These are phyloP conservation scores for Stellera chamaejasme DNA, from an alignment of 345 rosid species.

Conservation along the genomic window DNA sequence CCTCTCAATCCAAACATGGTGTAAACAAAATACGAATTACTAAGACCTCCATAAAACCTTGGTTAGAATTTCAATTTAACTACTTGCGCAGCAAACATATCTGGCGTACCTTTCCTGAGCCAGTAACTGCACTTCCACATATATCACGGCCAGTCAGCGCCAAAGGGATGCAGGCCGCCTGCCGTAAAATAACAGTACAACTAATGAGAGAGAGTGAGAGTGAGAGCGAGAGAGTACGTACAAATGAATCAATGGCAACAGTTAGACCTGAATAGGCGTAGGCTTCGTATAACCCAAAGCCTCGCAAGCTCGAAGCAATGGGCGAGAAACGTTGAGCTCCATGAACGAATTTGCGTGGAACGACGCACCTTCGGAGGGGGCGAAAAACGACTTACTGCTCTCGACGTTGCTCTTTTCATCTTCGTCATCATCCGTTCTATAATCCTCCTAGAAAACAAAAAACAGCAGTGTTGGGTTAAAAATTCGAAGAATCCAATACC, in stretches of 20 bases:
- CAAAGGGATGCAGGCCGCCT: slow-evolving; percentile 93
- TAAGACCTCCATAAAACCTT: neutral
- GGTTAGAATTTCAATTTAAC: neutral
- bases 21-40: neutral
- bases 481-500: neutral
- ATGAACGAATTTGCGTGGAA: slow-evolving; percentile 79
- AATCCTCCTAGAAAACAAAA: slow-evolving; percentile 50
- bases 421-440: slow-evolving; percentile 55
- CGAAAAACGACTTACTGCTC: slow-evolving; percentile 56
- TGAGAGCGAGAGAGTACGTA: too few relatives aligned
- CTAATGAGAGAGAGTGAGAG: neutral
- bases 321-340: slow-evolving; percentile 88
- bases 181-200: slow-evolving; percentile 8
- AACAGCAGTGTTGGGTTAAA: slow-evolving; percentile 1
- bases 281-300: slow-evolving; percentile 83
- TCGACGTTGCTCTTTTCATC: slow-evolving; percentile 26
- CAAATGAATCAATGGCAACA: neutral
- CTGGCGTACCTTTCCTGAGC: slow-evolving; percentile 81
- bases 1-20: neutral
- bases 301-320: slow-evolving; percentile 87
- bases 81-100: too few relatives aligned
- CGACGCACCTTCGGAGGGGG: slow-evolving; percentile 60
- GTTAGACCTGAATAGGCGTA: slow-evolving; percentile 84
- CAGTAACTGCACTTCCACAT: slow-evolving; percentile 96
- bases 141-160: slow-evolving; percentile 92